Base-by-base conservation (phyloP, 192 early-diverging fungal species). In the Podila clonocystis region DNA sequence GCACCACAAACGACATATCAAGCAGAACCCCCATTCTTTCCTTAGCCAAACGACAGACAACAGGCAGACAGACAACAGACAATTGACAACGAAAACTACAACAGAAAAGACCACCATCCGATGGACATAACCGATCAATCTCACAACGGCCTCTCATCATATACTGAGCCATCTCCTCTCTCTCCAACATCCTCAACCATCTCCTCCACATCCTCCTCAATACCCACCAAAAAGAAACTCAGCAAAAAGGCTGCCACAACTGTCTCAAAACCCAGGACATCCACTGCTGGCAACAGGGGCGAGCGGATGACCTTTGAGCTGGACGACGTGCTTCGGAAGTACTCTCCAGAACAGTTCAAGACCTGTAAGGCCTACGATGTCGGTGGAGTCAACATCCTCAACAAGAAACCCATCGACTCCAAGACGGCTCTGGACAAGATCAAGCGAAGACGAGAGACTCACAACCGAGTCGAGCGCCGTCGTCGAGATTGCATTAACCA, bases 321-420 rank as follows among this genome's bases (percentile, higher is more conserved):
- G 19, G 70, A 73, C 62, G 70, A 73, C 65, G 70, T 80, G 28
- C 26, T 73, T 24, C 62, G 77, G 17, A 80, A 73, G 22, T 73
- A 73, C 50, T 73, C 70, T 0, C 71, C 77, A 3, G 77, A 80
- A 33, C 67, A 72, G 58, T 80, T 80, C 71, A 80, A 80, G 62
- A 80, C 77, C 13, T 73, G 70, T 24, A 59, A 80, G 57, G 70
- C 70, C 4, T 80, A 73, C 30, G 77, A 80, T 29, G 87, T 93
- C 26, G 90, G 88, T 75, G 92, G 92, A 9, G 88, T 93, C 50
- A 93, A 93, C 64, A 92, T 93, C 65, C 86, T 93, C 66, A 93
- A 93, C 67, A 86, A 87, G 58, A 89, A 87, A 66, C 91, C 89
- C 57, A 75, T 93, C 22, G 92, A 93, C 67, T 89, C 88, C 52